phyloP scores from a whole-genome alignment of 208 protist species.

The Trypanosoma melophagium region DNA sequence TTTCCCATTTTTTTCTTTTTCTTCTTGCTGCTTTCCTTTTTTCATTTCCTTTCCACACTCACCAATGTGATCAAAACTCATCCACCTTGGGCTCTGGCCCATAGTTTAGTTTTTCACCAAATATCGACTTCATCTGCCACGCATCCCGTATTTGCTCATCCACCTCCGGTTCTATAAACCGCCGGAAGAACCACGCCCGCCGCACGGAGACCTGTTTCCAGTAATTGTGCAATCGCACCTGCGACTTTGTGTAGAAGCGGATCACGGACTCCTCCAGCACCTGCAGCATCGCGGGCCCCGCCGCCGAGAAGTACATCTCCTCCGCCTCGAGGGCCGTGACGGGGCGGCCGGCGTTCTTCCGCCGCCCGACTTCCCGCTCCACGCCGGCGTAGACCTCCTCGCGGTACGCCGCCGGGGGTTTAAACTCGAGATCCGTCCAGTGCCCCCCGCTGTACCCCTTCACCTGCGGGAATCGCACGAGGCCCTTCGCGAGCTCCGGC shows the following conservation, averaged over 20 bases:
- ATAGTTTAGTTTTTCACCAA: slow-evolving; percentile 73
- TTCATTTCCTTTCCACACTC: slow-evolving; percentile 7
- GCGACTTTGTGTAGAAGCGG: slow-evolving; percentile 68
- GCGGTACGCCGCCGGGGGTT: slow-evolving; percentile 68
- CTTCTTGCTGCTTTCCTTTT: too few relatives aligned
- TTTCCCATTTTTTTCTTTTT: slow-evolving; percentile 3
- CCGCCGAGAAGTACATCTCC: slow-evolving; percentile 86
- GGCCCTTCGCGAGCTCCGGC: slow-evolving; percentile 59
- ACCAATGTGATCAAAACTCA: slow-evolving; percentile 10
- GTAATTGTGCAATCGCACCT: slow-evolving; percentile 85
- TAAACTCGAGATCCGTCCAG: slow-evolving; percentile 87
- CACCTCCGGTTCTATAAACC: slow-evolving; percentile 76
- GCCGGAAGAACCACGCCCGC: slow-evolving; percentile 77
- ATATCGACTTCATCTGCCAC: slow-evolving; percentile 60
- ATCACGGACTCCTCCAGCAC: slow-evolving; percentile 74
- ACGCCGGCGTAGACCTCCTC: slow-evolving; percentile 70
- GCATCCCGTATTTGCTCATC: slow-evolving; percentile 60
- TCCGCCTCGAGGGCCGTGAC: slow-evolving; percentile 83
- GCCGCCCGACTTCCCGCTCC: slow-evolving; percentile 52
- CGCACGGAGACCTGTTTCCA: slow-evolving; percentile 83
- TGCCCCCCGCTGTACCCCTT: slow-evolving; percentile 79
- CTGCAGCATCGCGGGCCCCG: slow-evolving; percentile 72
- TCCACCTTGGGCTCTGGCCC: slow-evolving; percentile 44
- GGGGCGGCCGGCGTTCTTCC: slow-evolving; percentile 48
- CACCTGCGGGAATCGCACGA: slow-evolving; percentile 85